Conservation (phyloP, 352 stramenopile genomes). For the Phytophthora cactorum region DNA sequence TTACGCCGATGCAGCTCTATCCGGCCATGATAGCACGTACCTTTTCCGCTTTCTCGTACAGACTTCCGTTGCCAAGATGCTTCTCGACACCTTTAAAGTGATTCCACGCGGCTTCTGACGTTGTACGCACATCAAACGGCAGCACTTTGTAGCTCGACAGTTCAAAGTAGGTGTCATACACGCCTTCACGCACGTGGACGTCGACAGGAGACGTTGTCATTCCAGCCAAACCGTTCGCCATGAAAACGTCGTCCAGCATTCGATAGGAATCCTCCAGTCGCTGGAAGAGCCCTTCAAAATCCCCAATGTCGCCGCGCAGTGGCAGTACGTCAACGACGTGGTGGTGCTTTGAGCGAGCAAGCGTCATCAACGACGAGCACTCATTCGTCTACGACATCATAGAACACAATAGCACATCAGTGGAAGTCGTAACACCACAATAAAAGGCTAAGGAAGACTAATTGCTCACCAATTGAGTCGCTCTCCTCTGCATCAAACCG, state of each 20-base stretch:
- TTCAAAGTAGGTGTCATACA: conserved; percentile 30
- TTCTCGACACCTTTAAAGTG: conserved; percentile 40
- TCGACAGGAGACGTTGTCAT: conserved; percentile 30
- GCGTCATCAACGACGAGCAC: background rate
- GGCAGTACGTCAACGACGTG: conserved; percentile 16
- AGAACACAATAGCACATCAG: background rate
- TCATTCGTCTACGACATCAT: conserved; percentile 1
- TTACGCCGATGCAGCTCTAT: background rate
- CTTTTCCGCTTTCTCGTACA: conserved; percentile 39
- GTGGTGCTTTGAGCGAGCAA: conserved; percentile 3
- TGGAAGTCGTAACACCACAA: background rate
- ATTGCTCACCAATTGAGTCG: conserved; percentile 18
- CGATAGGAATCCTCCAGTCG: conserved; percentile 21
- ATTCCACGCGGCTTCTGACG: conserved; percentile 27
- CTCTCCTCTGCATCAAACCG: conserved; percentile 35
- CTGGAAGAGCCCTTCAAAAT: conserved; percentile 30
- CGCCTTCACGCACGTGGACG: conserved; percentile 26
- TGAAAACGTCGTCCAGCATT: conserved; percentile 34
- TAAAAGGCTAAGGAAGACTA: background rate
- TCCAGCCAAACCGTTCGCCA: conserved; percentile 22
- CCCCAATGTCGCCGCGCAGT: conserved; percentile 18
- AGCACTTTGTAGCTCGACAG: conserved; percentile 37
- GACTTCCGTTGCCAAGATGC: conserved; percentile 30
- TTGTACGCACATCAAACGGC: conserved; percentile 26
- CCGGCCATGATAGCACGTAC: conserved; percentile 24